Evolutionary conservation across 805 yeast genomes (phyloP).

Genomic region (Peterozyma toletana): DNA sequence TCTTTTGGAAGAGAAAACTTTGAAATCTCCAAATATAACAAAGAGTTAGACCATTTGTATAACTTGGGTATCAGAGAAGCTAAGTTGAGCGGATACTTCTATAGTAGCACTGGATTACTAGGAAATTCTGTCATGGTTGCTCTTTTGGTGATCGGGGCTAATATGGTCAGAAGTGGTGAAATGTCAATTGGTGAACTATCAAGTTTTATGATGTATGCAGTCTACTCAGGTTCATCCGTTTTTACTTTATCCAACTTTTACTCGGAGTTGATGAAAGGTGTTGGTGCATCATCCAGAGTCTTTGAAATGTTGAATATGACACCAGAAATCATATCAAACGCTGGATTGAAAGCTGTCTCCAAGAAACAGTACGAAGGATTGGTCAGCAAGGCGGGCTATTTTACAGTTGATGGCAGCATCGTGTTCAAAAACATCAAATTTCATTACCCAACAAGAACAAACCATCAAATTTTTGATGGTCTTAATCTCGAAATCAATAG

Average conservation of each 20-base stretch:
- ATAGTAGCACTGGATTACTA: constrained; percentile 72
- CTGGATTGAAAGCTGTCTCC: constrained; percentile 42
- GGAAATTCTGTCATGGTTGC: constrained; percentile 81
- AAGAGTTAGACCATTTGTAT: constrained; percentile 59
- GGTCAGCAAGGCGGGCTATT: constrained; percentile 17
- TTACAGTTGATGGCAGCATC: constrained; percentile 42
- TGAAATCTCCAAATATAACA: constrained; percentile 71
- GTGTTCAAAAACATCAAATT: constrained; percentile 59
- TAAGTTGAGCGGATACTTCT: constrained; percentile 64
- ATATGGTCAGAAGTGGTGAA: constrained; percentile 70
- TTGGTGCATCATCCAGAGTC: constrained; percentile 89
- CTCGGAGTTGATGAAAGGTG: constrained; percentile 93
- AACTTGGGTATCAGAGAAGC: constrained; percentile 77
- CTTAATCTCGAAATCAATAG: constrained; percentile 55
- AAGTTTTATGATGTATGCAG: constrained; percentile 92
- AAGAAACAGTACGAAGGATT: constrained; percentile 13
- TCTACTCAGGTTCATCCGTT: constrained; percentile 88
- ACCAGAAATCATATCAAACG: constrained; percentile 62
- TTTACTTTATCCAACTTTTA: constrained; percentile 88
- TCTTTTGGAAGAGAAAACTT: constrained; percentile 78
- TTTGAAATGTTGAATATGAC: constrained; percentile 79
- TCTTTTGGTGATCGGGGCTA: constrained; percentile 71
- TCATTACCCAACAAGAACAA: constrained; percentile 78
- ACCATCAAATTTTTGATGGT: constrained; percentile 55
- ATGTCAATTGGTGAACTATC: constrained; percentile 84